Evolutionary conservation across 2,329 filamentous ascomycete genomes (phyloP), one percentile per base, ranked within the genome.

Genomic region (Lachnellula occidentalis): DNA sequence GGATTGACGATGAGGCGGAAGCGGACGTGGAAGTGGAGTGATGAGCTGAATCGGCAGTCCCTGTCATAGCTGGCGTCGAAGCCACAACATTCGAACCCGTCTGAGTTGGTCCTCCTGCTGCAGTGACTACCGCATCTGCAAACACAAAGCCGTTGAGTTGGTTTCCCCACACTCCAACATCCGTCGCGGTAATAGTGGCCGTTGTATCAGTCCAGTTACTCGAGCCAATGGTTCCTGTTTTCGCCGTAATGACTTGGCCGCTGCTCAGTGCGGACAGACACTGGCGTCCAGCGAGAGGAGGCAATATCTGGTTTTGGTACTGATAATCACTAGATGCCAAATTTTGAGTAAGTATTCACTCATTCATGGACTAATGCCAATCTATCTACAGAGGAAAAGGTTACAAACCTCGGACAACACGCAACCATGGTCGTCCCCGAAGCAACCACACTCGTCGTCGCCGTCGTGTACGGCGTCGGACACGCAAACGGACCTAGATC

Each of bases 331-430:
- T 49, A 31, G 27, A 4, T 9, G 4, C 27, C 11, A 31, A 11
- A 31, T 31, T n/a, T n/a, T n/a, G 12, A 31, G 27, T 9, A 31
- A 12, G 27, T 31, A 31, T 31, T 31, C n/a, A n/a, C n/a, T n/a
- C n/a, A n/a, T n/a, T 37, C 14, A 14, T 39, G 36, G n/a, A 39
- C n/a, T 14, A 15, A 14, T 5, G 14, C 3, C 3, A 15, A 15
- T 5, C 5, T 39, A 1, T 3, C 5, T 5, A 14, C 1, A 39
- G 12, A 17, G n/a, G n/a, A 43, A 11, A 21, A 11, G 34, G 21
- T 19, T 5, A 45, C 51, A 12, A 31, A 53, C 51, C 36, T 53
- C 22, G 51, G 51, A 43, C 51, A 53, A 11, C 51, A 53, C 17
- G 43, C 51, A 1, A 48, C 24, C 19, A 53, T n/a, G 2, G 51